Percentiles rank a stretch among this genome's conserved stretches.
Conservation (phyloP, 768 basidiomycete genomes). For the Gelatoporia subvermispora region DNA sequence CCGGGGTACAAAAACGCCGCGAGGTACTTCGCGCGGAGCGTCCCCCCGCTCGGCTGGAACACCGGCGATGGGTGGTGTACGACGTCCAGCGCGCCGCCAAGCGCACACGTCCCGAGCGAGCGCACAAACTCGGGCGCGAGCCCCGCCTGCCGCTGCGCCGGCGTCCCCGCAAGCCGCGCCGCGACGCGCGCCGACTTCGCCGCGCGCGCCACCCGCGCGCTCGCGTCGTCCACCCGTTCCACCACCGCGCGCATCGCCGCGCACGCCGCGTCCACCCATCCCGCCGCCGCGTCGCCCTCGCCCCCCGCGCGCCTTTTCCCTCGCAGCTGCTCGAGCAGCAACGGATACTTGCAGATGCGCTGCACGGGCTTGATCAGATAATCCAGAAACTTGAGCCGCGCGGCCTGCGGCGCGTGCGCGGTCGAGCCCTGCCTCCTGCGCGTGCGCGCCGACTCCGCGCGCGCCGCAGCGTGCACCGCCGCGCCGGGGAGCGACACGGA, state of each 20-base stretch:
- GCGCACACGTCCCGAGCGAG: constrained; percentile 71
- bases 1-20: constrained; percentile 86
- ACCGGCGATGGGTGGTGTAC: constrained; percentile 54
- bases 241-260: constrained; percentile 76
- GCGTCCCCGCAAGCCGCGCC: constrained; percentile 13
- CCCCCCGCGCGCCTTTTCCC: constrained; percentile 6
- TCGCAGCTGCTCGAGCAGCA: constrained; percentile 73
- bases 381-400: constrained; percentile 66
- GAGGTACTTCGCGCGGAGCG: constrained; percentile 63
- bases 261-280: constrained; percentile 42
- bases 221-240: constrained; percentile 46
- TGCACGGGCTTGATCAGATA: constrained; percentile 98
- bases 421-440: neutral
- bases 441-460: neutral
- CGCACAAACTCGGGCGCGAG: constrained; percentile 56
- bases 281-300: constrained; percentile 9
- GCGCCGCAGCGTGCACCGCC: neutral
- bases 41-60: constrained; percentile 26
- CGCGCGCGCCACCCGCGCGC: constrained; percentile 21
- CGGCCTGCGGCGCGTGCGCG: constrained; percentile 11
- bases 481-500: constrained; percentile 4
- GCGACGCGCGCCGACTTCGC: constrained; percentile 19
- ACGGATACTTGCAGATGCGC: constrained; percentile 90
- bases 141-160: constrained; percentile 4
- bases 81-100: constrained; percentile 87